Conservation (phyloP, 768 basidiomycete species). For the Hygrocybe punicea region DNA sequence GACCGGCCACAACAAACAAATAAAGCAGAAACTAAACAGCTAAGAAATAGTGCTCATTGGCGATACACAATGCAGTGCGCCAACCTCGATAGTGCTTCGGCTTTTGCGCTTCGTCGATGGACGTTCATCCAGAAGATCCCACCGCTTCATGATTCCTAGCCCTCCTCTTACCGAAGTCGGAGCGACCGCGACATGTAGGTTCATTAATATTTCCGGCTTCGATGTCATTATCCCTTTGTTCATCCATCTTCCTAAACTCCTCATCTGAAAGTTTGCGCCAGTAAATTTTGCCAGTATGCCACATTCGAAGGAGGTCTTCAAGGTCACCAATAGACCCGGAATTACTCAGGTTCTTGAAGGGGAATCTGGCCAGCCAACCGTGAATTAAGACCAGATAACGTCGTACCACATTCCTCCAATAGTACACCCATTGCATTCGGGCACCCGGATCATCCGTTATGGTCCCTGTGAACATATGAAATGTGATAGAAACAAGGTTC, state of each 20-base stretch:
- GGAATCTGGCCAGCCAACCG: conserved; percentile 15
- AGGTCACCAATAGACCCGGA: conserved; percentile 8
- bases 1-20: no score
- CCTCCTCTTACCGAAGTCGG: not conserved
- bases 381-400: conserved; percentile 13
- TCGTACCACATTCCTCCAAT: conserved; percentile 15
- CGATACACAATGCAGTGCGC: no score
- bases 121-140: not conserved
- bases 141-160: no score
- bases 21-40: no score
- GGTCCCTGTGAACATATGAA: conserved; percentile 1
- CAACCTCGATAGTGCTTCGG: not conserved
- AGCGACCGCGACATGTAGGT: not conserved
- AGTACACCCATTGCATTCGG: conserved; percentile 14
- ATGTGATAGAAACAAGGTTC: not conserved
- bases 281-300: conserved; percentile 6
- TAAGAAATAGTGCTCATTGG: no score
- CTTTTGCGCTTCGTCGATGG: not conserved
- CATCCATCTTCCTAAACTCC: conserved; percentile 9
- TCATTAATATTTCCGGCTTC: conserved; percentile 6
- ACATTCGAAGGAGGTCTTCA: conserved; percentile 10
- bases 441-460: conserved; percentile 8
- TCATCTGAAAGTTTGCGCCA: conserved; percentile 12
- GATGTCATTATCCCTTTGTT: not conserved
- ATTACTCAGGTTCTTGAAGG: conserved; percentile 19